Percentiles rank a stretch among this genome's conserved stretches.
Conservation (phyloP, 805 yeast species). For the Debaryomyces prosopidis region DNA sequence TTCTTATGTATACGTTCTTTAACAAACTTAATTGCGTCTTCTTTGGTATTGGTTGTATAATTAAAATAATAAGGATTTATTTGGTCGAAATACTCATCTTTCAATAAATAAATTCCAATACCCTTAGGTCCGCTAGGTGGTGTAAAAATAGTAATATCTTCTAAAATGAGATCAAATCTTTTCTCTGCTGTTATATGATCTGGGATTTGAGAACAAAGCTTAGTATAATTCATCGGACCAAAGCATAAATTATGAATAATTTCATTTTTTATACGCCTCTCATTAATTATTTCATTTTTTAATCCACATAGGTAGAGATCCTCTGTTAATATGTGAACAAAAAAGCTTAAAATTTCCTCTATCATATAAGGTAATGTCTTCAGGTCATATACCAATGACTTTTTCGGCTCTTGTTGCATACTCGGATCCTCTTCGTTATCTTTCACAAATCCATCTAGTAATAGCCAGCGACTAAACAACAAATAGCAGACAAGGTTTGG, state of each 20-base stretch:
- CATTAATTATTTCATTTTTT: conserved; percentile 48
- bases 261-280: conserved; percentile 59
- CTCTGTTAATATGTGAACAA: conserved; percentile 70
- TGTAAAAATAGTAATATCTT: conserved; percentile 31
- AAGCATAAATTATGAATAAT: conserved; percentile 84
- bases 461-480: conserved; percentile 68
- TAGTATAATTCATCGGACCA: conserved; percentile 69
- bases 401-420: conserved; percentile 30
- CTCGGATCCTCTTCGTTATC: conserved; percentile 17
- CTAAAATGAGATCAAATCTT: conserved; percentile 58
- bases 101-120: conserved; percentile 36
- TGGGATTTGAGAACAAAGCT: conserved; percentile 66
- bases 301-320: conserved; percentile 56
- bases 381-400: conserved; percentile 40
- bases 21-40: conserved; percentile 72
- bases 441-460: conserved; percentile 30
- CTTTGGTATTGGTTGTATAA: conserved; percentile 73
- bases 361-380: conserved; percentile 60
- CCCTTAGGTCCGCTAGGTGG: conserved; percentile 37
- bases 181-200: conserved; percentile 76
- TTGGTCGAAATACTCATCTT: conserved; percentile 33
- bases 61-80: conserved; percentile 75
- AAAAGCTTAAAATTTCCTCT: conserved; percentile 73
- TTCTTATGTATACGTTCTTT: conserved; percentile 49
- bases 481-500: conserved; percentile 60